Evolutionary conservation across 257 asterid genomes (phyloP).

Genomic region (Solanum habrochaites): DNA sequence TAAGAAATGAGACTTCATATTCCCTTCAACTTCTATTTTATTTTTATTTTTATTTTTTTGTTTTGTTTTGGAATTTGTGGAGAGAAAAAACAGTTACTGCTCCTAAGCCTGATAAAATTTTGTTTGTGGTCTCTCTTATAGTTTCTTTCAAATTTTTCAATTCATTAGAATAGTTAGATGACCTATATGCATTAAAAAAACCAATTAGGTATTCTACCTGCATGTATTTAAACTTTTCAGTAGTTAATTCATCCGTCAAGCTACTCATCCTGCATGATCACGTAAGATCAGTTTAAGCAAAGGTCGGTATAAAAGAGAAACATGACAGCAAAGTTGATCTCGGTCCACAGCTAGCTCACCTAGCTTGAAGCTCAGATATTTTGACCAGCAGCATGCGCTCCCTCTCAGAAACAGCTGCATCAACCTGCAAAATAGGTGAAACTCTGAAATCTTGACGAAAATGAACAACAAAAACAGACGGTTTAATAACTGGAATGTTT

Average conservation of each 20-base stretch:
- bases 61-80: not conserved
- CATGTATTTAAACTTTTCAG: conserved; percentile 57
- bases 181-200: not conserved
- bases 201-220: conserved; percentile 31
- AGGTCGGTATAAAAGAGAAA: not conserved
- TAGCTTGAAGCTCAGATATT: conserved; percentile 81
- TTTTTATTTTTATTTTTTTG: too few relatives aligned
- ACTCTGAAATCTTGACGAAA: not conserved
- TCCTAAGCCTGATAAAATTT: not conserved
- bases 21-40: too few relatives aligned
- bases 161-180: not conserved
- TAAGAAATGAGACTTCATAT: not conserved
- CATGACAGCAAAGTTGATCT: not conserved
- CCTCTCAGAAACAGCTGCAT: conserved; percentile 53
- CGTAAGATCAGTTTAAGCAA: conserved; percentile 3
- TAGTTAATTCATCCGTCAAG: conserved; percentile 76
- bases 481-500: not conserved
- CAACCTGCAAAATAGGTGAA: conserved; percentile 35
- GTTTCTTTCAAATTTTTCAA: not conserved
- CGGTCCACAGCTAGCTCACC: conserved; percentile 26
- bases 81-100: not conserved
- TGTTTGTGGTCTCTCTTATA: not conserved
- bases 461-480: not conserved
- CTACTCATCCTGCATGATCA: conserved; percentile 53
- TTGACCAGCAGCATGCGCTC: conserved; percentile 62